These are phyloP conservation scores for Lepidium africanum DNA, from an alignment of 345 rosid species.

Conservation along the genomic window DNA sequence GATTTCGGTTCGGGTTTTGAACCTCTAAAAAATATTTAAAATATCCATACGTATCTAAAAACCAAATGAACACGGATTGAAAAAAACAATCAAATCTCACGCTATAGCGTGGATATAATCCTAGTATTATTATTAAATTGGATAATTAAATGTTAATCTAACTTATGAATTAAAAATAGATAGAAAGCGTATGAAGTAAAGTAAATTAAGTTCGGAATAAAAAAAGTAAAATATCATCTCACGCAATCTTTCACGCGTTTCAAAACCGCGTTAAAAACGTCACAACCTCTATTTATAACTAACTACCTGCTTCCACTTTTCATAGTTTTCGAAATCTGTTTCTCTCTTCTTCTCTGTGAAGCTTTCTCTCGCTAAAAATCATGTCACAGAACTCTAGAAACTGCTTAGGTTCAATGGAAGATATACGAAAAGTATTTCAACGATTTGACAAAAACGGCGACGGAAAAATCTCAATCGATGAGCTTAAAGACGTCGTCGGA, in stretches of 20 bases:
- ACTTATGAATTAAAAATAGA: not conserved
- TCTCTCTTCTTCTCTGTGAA: not conserved
- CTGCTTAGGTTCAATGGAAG: conserved; percentile 39
- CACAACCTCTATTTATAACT: conserved; percentile 12
- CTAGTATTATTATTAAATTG: too few species aligned
- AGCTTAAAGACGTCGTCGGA: conserved; percentile 44
- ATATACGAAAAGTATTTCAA: conserved; percentile 43
- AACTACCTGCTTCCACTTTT: not conserved
- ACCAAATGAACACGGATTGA: too few species aligned
- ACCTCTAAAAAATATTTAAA: too few species aligned
- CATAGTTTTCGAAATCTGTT: not conserved
- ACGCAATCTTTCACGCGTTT: conserved; percentile 29
- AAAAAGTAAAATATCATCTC: not conserved
- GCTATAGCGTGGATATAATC: too few species aligned
- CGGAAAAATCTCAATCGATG: conserved; percentile 64
- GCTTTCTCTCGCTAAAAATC: not conserved
- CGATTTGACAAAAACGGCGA: conserved; percentile 80
- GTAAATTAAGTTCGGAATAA: not conserved
- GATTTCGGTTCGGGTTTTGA: too few species aligned
- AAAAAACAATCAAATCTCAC: too few species aligned
- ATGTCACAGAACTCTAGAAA: conserved; percentile 14
- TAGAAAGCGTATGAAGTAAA: not conserved
- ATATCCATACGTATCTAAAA: too few species aligned
- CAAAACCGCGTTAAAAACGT: conserved; percentile 22
- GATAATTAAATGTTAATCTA: too few species aligned